Base-by-base conservation (phyloP, 257 asterid species). In the Fraxinus quadrangulata region DNA sequence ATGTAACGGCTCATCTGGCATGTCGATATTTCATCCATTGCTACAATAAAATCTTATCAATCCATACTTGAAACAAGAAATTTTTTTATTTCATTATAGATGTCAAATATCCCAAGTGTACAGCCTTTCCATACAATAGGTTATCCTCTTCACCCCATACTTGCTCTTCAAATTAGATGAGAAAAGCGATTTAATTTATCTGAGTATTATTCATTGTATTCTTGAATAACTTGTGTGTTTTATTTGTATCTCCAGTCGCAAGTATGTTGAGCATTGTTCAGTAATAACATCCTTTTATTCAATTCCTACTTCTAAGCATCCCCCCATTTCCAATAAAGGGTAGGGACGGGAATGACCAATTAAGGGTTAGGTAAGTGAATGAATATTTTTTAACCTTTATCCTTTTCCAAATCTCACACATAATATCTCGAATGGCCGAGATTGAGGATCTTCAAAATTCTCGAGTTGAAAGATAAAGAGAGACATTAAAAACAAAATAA, bases 71-170 rank as follows among this genome's bases (percentile, higher is more conserved):
- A 0, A 0, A 26, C 28, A 26, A 26, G 28, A 26, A 26, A 26
- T n/a, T n/a, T n/a, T n/a, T 0, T 76, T 73, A 59, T 77, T 74
- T 56, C 30, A 28, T 34, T 76, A 70, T 74, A 96, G 99, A 89
- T 88, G 94, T 90, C 97, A 40, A 86, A 92, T 80, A 89, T 96
- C 81, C 98, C 99, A 31, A 96, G 98, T 75, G 99, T 96, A 85
- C 99, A 93, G 80, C 99, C 99, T 74, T 96, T 96, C 85, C 98
- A 96, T 88, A 98, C 99, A 34, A 93, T 96, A 77, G 97, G 98
- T 17, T 96, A 93, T 85, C 99, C 98, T 51, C 97, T 96, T 81
- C 28, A 96, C 79, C 95, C 99, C 67, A 84, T 88, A 80, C 98
- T 96, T 3, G 97, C 99, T 70, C 86, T 93, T 75, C 97, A 96